These are phyloP conservation scores for Sordariomycetes sp. DNA, from an alignment of 2,329 filamentous ascomycete genomes.

Conservation along the genomic window DNA sequence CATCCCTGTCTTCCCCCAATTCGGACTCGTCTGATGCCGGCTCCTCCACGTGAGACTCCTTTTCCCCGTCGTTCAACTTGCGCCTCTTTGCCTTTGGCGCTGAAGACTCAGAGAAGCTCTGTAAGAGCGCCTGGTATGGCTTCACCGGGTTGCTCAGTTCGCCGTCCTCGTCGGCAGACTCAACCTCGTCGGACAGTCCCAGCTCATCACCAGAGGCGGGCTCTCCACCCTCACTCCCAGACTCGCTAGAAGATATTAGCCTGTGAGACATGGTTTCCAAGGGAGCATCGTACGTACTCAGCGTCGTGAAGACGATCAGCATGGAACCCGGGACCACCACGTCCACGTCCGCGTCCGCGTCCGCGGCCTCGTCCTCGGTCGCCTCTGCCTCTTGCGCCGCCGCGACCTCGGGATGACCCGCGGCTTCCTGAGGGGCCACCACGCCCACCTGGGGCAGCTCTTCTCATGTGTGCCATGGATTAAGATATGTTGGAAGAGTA, in stretches of 20 bases:
- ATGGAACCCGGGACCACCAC: slow-evolving; percentile 28
- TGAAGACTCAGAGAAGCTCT: slow-evolving; percentile 36
- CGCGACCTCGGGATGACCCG: slow-evolving; percentile 8
- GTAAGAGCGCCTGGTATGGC: slow-evolving; percentile 47
- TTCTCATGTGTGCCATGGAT: not conserved
- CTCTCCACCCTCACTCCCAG: slow-evolving; percentile 9
- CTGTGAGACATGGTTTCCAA: not conserved
- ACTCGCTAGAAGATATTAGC: not conserved
- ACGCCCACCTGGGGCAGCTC: not conserved
- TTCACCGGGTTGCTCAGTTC: slow-evolving; percentile 24
- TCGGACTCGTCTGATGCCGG: slow-evolving; percentile 11
- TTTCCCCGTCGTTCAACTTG: slow-evolving; percentile 35
- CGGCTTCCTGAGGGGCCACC: not conserved
- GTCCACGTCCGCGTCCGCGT: slow-evolving; percentile 19
- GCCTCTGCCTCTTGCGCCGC: slow-evolving; percentile 11
- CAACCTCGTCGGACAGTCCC: slow-evolving; percentile 9
- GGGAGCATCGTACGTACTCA: slow-evolving; percentile 17
- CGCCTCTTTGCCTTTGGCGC: slow-evolving; percentile 42
- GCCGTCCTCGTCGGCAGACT: slow-evolving; percentile 31
- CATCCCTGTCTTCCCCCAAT: slow-evolving; percentile 23
- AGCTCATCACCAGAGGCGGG: slow-evolving; percentile 5
- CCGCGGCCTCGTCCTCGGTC: slow-evolving; percentile 18
- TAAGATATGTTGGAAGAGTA: not conserved
- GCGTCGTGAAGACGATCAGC: slow-evolving; percentile 26
- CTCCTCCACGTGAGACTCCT: slow-evolving; percentile 11